Conservation (phyloP, 495 filamentous ascomycete species). For the Xylaria intraflava region DNA sequence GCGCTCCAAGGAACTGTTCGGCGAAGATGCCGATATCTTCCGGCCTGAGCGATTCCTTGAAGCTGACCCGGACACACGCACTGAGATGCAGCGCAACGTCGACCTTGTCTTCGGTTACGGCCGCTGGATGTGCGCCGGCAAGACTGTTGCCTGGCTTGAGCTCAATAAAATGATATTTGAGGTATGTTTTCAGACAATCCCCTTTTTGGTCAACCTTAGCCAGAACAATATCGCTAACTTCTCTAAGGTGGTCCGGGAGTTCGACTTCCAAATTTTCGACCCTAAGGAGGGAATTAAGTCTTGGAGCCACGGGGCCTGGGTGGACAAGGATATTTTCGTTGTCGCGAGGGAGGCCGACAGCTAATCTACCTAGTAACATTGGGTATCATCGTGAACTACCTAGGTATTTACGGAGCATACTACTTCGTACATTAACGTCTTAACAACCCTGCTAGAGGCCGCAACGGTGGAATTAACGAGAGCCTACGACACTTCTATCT, state of each 20-base stretch:
- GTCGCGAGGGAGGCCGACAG: not conserved
- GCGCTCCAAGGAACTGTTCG: slow-evolving; percentile 43
- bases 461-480: too few species aligned
- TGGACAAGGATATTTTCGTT: slow-evolving; percentile 1
- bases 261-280: slow-evolving; percentile 10
- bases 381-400: too few species aligned
- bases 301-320: slow-evolving; percentile 1
- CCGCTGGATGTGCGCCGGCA: slow-evolving; percentile 45
- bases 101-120: slow-evolving; percentile 47
- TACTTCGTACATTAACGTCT: too few species aligned
- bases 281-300: not conserved
- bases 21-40: slow-evolving; percentile 37
- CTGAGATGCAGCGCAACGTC: slow-evolving; percentile 46
- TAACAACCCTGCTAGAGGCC: too few species aligned
- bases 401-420: too few species aligned
- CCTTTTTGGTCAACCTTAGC: not conserved
- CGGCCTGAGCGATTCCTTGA: slow-evolving; percentile 38
- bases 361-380: too few species aligned
- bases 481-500: too few species aligned
- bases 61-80: slow-evolving; percentile 31
- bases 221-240: not conserved
- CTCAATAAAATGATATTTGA: slow-evolving; percentile 47
- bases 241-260: slow-evolving; percentile 6
- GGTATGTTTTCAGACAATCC: slow-evolving; percentile 28
- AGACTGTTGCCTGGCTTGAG: slow-evolving; percentile 51